These are phyloP conservation scores for Backusella mclennaniae DNA, from an alignment of 192 early-diverging fungal species.

Conservation along the genomic window DNA sequence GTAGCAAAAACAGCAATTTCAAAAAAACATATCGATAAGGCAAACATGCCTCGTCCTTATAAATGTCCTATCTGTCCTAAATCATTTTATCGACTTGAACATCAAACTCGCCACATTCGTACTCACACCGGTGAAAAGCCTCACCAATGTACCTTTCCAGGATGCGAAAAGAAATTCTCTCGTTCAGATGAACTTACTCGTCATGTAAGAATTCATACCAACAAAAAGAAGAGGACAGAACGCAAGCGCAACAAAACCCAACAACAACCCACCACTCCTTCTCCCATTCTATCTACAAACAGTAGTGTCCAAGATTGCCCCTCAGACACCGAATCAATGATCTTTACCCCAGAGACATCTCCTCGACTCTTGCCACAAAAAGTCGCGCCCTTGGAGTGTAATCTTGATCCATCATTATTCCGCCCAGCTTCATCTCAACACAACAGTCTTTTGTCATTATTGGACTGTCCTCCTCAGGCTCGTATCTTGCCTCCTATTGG, in stretches of 20 bases:
- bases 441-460: conserved; percentile 20
- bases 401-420: conserved; percentile 3
- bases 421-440: neutral
- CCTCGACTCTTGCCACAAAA: conserved; percentile 37
- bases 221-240: conserved; percentile 41
- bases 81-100: conserved; percentile 75
- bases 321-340: conserved; percentile 29
- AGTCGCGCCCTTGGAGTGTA: conserved; percentile 32
- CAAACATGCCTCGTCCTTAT: conserved; percentile 57
- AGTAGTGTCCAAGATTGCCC: conserved; percentile 23
- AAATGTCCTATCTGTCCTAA: conserved; percentile 72
- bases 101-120: conserved; percentile 79
- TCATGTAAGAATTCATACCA: conserved; percentile 61
- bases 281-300: conserved; percentile 31
- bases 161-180: conserved; percentile 80
- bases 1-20: neutral
- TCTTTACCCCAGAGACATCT: conserved; percentile 49
- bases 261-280: conserved; percentile 23
- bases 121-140: conserved; percentile 88
- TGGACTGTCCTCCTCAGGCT: conserved; percentile 33
- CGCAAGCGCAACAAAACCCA: conserved; percentile 20
- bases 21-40: conserved; percentile 11
- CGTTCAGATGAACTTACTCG: conserved; percentile 79
- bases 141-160: conserved; percentile 69
- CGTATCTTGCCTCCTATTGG: conserved; percentile 36